phyloP scores from a whole-genome alignment of 1,139 yeast genomes.

The Pichia sp. region DNA sequence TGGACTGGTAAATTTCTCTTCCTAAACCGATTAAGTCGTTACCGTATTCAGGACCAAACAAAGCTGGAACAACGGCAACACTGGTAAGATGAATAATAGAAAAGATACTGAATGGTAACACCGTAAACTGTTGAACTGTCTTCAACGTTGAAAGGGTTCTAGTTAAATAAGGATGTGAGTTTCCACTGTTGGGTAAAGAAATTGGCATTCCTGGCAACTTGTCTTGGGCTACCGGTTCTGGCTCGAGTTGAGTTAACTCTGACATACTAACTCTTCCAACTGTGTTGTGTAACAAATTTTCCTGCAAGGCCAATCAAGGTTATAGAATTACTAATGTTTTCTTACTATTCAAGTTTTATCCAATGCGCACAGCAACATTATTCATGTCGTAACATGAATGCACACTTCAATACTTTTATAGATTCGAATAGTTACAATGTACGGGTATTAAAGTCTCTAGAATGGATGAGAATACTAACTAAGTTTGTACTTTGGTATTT shows the following conservation, averaged over 20 bases:
- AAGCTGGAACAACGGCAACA: conserved; percentile 46
- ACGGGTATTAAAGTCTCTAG: too few species aligned
- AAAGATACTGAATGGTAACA: conserved; percentile 51
- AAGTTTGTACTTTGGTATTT: too few species aligned
- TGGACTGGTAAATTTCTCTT: conserved; percentile 50
- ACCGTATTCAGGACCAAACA: conserved; percentile 37
- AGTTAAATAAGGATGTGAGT: conserved; percentile 9
- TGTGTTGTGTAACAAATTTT: too few species aligned
- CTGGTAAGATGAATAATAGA: conserved; percentile 50
- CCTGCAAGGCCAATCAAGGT: too few species aligned
- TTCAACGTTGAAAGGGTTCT: conserved; percentile 11
- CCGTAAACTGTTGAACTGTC: conserved; percentile 51
- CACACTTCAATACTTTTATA: too few species aligned
- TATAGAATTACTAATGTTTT: too few species aligned
- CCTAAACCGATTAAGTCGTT: conserved; percentile 55
- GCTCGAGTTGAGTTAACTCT: conserved; percentile 6
- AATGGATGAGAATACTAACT: too few species aligned
- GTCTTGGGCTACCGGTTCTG: conserved; percentile 6
- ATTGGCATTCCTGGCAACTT: conserved; percentile 14
- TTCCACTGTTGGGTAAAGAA: conserved; percentile 8
- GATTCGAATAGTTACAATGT: too few species aligned
- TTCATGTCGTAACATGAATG: too few species aligned
- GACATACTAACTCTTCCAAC: conserved; percentile 2
- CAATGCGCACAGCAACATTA: too few species aligned
- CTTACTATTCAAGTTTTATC: too few species aligned